phyloP scores from a whole-genome alignment of 768 basidiomycete genomes.

The Boletellus ananas region DNA sequence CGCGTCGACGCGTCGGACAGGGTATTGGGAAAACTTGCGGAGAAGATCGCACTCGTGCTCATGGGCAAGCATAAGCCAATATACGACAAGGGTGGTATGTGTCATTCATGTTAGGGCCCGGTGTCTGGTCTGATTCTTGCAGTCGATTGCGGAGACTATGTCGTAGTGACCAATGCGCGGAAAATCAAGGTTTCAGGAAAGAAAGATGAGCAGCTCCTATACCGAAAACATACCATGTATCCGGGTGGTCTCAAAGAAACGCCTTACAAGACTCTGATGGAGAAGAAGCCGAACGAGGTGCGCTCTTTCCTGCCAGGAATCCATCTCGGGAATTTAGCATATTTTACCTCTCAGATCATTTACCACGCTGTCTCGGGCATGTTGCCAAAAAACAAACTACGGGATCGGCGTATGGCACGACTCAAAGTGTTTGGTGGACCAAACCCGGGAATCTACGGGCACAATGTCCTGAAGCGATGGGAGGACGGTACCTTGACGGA shows the following conservation, averaged over 20 bases:
- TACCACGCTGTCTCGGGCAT: constrained; percentile 95
- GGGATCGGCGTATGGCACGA: constrained; percentile 82
- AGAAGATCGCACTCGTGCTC: constrained; percentile 88
- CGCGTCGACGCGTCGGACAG: constrained; percentile 89
- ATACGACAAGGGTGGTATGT: constrained; percentile 85
- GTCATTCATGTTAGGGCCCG: not conserved
- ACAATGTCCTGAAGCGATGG: constrained; percentile 79
- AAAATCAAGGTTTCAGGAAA: constrained; percentile 83
- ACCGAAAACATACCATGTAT: constrained; percentile 87
- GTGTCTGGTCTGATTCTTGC: not conserved
- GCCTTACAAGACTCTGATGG: constrained; percentile 79
- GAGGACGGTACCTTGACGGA: constrained; percentile 70
- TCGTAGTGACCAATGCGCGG: constrained; percentile 87
- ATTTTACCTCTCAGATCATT: constrained; percentile 63
- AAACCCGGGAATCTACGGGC: constrained; percentile 71
- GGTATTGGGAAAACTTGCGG: constrained; percentile 91
- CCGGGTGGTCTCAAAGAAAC: constrained; percentile 93
- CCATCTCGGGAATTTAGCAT: not conserved
- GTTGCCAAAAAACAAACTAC: constrained; percentile 96
- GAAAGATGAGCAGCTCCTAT: constrained; percentile 84
- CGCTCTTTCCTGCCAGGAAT: constrained; percentile 23
- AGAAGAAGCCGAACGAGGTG: constrained; percentile 85
- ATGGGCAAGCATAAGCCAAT: constrained; percentile 99
- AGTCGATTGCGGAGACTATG: constrained; percentile 99
- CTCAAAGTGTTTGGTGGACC: constrained; percentile 83